phyloP scores from a whole-genome alignment of 2,329 filamentous ascomycete species.

The Penicillium sp. region DNA sequence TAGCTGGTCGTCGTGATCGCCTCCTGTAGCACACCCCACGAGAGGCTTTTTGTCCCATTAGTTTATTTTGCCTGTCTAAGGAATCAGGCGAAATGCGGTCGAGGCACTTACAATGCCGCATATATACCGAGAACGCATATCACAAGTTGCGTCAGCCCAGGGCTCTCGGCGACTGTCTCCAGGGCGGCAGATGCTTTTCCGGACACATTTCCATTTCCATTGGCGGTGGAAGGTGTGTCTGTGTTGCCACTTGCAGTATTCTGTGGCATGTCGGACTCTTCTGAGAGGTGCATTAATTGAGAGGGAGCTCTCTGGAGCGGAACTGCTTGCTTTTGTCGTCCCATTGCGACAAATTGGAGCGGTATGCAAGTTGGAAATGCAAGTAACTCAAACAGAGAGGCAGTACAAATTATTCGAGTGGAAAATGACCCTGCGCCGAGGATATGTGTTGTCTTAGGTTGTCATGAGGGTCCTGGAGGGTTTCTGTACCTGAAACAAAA shows the following conservation, averaged over 20 bases:
- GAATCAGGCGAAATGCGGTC: not conserved
- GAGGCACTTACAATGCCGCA: slow-evolving; percentile 67
- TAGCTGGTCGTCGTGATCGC: slow-evolving; percentile 91
- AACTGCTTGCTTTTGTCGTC: slow-evolving; percentile 59
- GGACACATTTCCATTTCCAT: slow-evolving; percentile 20
- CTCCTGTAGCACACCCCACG: slow-evolving; percentile 94
- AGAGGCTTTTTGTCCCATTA: slow-evolving; percentile 51
- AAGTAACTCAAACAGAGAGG: not conserved
- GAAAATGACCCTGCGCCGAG: not conserved
- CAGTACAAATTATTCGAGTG: not conserved
- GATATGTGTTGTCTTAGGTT: not conserved
- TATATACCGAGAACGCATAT: slow-evolving; percentile 94
- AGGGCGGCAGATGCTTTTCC: slow-evolving; percentile 17
- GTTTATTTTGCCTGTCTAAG: not conserved
- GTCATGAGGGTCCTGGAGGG: not conserved
- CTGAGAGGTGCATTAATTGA: slow-evolving; percentile 48
- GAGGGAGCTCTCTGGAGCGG: slow-evolving; percentile 59
- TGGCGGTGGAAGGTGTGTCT: slow-evolving; percentile 8
- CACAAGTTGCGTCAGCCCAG: slow-evolving; percentile 65
- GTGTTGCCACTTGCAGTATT: slow-evolving; percentile 28
- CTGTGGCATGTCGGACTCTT: slow-evolving; percentile 23
- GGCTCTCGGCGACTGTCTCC: slow-evolving; percentile 30
- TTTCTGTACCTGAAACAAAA: slow-evolving; percentile 3
- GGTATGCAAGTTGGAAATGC: not conserved
- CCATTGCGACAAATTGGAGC: slow-evolving; percentile 45